Base-by-base conservation (phyloP, 768 basidiomycete species). In the Tylopilus plumbeoviolaceoides region DNA sequence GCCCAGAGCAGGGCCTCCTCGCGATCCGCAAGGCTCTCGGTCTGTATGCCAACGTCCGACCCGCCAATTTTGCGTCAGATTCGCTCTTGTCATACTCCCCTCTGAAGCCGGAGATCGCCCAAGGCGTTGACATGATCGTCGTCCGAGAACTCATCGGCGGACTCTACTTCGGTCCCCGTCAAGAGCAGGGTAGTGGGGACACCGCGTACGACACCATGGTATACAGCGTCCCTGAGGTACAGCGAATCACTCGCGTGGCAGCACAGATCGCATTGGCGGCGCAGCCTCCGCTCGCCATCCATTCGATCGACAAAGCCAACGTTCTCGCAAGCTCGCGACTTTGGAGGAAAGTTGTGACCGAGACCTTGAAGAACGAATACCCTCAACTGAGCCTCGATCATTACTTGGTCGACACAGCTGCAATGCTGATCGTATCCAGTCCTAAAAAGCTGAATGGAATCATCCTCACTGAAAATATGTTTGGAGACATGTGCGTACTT, bases 301-400 rank as follows among this genome's bases (percentile, higher is more conserved):
- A 92, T 71, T 95, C 93, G 0, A 78, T 99, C 69, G 97, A 99
- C 78, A 99, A 99, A 73, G 97, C 97, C 49, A 99, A 99, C 72
- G 97, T 99, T 20, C 83, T 99, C 50, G 97, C 97, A 21, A 90
- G 84, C 65, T 95, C 92, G 33, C 77, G 97, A 45, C 75, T 99
- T 39, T 99, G 97, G 97, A 76, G 97, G 53, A 93, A 86, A 69
- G 89, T 91, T 20, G 95, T 97, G 49, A 87, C 82, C 2, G 91
- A 97, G 65, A 85, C 89, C 2, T 70, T 97, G 60, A 72, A 79
- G 45, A 80, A 80, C 30, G 97, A 99, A 69, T 98, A 89, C 71
- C 94, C 95, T 7, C 84, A 92, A 63, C 70, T 98, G 35, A 79
- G 81, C 61, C 72, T 98, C 44, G 87, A 95, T 66, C 97, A 99